Evolutionary conservation across 225 moss, liverwort and hornwort species (phyloP), one percentile per base, ranked within the genome.

Genomic region (Neckera pumila): DNA sequence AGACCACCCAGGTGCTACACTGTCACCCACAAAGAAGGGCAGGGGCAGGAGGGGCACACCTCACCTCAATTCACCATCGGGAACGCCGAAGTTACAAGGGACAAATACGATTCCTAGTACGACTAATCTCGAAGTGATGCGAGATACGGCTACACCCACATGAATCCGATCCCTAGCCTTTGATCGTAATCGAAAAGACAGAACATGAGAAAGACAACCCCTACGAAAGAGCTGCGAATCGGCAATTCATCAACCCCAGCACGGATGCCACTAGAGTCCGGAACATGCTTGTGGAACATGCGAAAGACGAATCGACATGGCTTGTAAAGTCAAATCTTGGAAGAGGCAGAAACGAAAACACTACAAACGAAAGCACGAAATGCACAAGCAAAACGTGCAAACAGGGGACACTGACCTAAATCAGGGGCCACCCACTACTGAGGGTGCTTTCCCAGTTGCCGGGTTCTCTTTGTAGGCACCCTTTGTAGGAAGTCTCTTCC

Each of bases 321-420:
- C 88, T 86, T 64, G 66, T 22, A 65, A 76, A 76, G 42, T 49
- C 58, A 88, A 90, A 91, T 79, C 89, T 20, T 61, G 25, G 59
- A 93, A 56, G 79, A 34, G 81, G 33, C 84, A 90, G 51, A 93
- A 86, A 85, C 49, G 56, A 88, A 76, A 88, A 60, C 31, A 88
- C 93, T 93, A 69, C 25, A 86, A 90, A 87, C 90, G 81, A 90
- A 94, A 93, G 93, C 94, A 93, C 94, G 93, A 87, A 93, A 92
- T 92, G 94, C 94, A 91, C 84, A 84, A 92, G 94, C 93, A 94
- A 89, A 93, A 93, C 93, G 90, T 88, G 88, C 94, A 94, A 93
- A 93, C 94, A 92, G 93, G 83, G 93, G 93, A 93, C 91, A 94
- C 94, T 93, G 94, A 94, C 94, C 94, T 94, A 94, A 94, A 92